Conservation (phyloP, 2,329 filamentous ascomycete genomes). For the Colletotrichum musae region DNA sequence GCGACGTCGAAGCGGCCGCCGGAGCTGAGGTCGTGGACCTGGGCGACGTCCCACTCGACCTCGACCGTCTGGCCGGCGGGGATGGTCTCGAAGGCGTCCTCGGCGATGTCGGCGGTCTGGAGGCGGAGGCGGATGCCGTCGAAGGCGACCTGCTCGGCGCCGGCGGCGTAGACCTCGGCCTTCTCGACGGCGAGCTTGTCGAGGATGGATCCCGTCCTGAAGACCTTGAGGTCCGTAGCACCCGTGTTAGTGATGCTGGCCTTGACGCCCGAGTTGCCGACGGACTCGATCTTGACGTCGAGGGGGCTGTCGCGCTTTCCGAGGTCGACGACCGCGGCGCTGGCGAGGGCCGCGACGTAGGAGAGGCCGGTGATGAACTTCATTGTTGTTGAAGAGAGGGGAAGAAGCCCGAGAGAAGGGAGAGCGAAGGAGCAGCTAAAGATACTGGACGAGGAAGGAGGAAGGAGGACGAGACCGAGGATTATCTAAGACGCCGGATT, state of each 20-base stretch:
- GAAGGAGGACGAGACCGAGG: background rate
- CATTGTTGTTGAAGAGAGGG: conserved; percentile 48
- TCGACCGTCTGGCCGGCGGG: conserved; percentile 64
- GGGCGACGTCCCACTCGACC: conserved; percentile 68
- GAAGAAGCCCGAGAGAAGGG: background rate
- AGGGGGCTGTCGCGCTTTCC: conserved; percentile 58
- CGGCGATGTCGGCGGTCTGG: conserved; percentile 58
- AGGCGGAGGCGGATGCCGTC: conserved; percentile 68
- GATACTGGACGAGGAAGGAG: background rate
- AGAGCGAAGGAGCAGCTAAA: background rate
- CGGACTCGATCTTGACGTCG: conserved; percentile 61
- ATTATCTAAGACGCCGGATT: too few species aligned
- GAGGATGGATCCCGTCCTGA: conserved; percentile 68
- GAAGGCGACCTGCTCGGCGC: conserved; percentile 63
- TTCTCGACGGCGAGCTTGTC: conserved; percentile 68
- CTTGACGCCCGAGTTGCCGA: conserved; percentile 68
- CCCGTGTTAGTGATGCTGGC: conserved; percentile 69
- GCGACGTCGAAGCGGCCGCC: conserved; percentile 71
- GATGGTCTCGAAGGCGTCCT: conserved; percentile 66
- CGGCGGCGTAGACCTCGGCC: conserved; percentile 62
- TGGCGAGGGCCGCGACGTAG: conserved; percentile 53
- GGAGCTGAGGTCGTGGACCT: conserved; percentile 65
- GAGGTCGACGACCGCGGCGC: conserved; percentile 51
- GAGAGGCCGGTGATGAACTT: conserved; percentile 55
- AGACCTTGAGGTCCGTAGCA: conserved; percentile 62